Conservation (phyloP, 148 eudicot genomes). For the Cornus controversa region DNA sequence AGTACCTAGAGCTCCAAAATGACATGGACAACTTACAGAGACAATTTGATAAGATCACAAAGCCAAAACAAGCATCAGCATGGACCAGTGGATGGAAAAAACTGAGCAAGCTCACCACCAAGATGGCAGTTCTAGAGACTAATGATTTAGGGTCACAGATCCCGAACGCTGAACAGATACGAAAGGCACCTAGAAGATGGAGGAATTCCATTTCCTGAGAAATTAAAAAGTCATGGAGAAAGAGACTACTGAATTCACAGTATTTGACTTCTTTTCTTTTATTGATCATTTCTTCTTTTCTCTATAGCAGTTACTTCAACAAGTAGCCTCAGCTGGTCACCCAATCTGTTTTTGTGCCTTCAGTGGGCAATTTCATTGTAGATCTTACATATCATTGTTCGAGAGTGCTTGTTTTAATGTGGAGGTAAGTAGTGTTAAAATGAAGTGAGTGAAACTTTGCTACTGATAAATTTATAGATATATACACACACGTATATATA, state of each 20-base stretch:
- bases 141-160: conserved; percentile 46
- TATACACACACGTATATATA: no score
- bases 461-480: no score
- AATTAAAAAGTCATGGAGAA: neutral
- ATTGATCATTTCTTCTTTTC: neutral
- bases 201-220: conserved; percentile 90
- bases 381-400: neutral
- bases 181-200: conserved; percentile 83
- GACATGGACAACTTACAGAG: conserved; percentile 80
- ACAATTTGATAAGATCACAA: conserved; percentile 68
- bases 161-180: conserved; percentile 35
- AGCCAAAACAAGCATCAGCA: conserved; percentile 73
- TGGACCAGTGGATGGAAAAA: conserved; percentile 95
- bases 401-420: neutral
- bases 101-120: conserved; percentile 73
- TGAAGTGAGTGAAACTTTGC: no score
- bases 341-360: neutral
- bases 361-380: neutral
- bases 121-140: conserved; percentile 48
- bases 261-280: neutral
- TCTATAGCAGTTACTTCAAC: neutral
- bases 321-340: neutral
- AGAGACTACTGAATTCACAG: neutral
- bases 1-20: conserved; percentile 76
- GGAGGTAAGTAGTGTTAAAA: no score